These are phyloP conservation scores for Neotropicomus parvogracilis DNA, from an alignment of 1,284 basidiomycete genomes.

Conservation along the genomic window DNA sequence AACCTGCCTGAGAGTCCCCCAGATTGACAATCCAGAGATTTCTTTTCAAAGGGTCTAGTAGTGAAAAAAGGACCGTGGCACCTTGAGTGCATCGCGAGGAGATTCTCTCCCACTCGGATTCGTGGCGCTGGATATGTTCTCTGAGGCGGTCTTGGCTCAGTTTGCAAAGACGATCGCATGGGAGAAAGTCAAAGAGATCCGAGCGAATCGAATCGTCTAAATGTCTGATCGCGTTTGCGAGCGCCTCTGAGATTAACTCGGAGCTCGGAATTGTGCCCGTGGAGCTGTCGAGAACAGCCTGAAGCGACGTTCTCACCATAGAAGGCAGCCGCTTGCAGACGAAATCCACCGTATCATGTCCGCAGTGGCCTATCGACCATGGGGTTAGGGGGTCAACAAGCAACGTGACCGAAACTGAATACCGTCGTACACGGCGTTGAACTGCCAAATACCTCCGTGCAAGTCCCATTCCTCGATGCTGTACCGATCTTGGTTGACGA, in stretches of 20 bases:
- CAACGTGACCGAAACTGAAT: neutral
- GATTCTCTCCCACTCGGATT: slow-evolving; percentile 29
- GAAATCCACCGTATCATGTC: slow-evolving; percentile 56
- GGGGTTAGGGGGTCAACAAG: slow-evolving; percentile 12
- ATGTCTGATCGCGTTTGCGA: slow-evolving; percentile 40
- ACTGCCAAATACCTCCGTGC: slow-evolving; percentile 53
- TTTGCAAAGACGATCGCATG: slow-evolving; percentile 32
- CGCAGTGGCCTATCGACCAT: slow-evolving; percentile 50
- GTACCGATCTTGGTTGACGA: slow-evolving; percentile 53
- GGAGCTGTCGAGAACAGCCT: slow-evolving; percentile 35
- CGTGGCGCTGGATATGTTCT: slow-evolving; percentile 24
- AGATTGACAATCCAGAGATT: slow-evolving; percentile 66
- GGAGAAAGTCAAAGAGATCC: slow-evolving; percentile 45
- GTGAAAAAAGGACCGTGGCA: slow-evolving; percentile 55
- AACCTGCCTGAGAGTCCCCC: slow-evolving; percentile 64
- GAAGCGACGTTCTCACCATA: slow-evolving; percentile 43
- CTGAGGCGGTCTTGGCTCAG: slow-evolving; percentile 27
- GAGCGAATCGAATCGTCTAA: slow-evolving; percentile 45
- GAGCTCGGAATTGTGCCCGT: slow-evolving; percentile 31
- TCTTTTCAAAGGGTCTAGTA: slow-evolving; percentile 48
- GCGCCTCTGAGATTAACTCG: slow-evolving; percentile 41
- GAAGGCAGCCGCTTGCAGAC: slow-evolving; percentile 44
- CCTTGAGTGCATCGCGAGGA: slow-evolving; percentile 54
- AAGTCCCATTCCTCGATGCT: slow-evolving; percentile 52
- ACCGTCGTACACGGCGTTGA: slow-evolving; percentile 64